Evolutionary conservation across 441 rosid species (phyloP).

Genomic region (Brassica balearica): DNA sequence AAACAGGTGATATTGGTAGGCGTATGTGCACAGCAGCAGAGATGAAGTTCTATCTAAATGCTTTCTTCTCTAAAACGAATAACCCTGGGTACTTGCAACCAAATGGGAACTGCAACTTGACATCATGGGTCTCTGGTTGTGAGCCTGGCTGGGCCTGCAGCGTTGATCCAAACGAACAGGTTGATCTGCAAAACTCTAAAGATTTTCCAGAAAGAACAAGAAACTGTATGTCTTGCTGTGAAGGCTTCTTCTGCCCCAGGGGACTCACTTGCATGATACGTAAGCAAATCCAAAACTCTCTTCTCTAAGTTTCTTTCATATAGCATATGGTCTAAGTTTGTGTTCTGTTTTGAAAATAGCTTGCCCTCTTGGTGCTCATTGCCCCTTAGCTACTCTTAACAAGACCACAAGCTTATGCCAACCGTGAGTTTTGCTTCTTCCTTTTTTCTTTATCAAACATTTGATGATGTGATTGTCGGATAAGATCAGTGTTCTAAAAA

Average conservation of each 20-base stretch:
- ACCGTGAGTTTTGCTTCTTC: constrained; percentile 37
- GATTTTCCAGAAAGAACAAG: constrained; percentile 68
- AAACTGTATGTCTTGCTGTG: constrained; percentile 78
- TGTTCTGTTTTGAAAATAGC: constrained; percentile 31
- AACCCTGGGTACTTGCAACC: constrained; percentile 53
- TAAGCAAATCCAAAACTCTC: constrained; percentile 47
- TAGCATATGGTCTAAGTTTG: background rate
- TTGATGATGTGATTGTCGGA: background rate
- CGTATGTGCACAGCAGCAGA: constrained; percentile 92
- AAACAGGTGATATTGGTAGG: constrained; percentile 57
- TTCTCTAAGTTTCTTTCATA: background rate
- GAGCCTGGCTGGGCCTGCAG: constrained; percentile 99
- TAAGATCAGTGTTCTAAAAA: background rate
- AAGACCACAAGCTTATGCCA: constrained; percentile 42
- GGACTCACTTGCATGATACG: constrained; percentile 99
- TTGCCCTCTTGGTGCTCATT: constrained; percentile 47
- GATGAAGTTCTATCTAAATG: constrained; percentile 71
- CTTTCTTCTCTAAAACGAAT: constrained; percentile 53
- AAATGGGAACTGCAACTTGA: constrained; percentile 82
- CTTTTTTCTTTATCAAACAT: background rate
- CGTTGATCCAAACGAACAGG: constrained; percentile 47
- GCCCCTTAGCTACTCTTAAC: constrained; percentile 41
- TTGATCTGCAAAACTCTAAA: constrained; percentile 62
- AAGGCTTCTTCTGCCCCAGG: constrained; percentile 92
- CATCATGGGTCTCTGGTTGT: constrained; percentile 89